Conservation (phyloP, 768 basidiomycete genomes). For the Tulasnella sp. region DNA sequence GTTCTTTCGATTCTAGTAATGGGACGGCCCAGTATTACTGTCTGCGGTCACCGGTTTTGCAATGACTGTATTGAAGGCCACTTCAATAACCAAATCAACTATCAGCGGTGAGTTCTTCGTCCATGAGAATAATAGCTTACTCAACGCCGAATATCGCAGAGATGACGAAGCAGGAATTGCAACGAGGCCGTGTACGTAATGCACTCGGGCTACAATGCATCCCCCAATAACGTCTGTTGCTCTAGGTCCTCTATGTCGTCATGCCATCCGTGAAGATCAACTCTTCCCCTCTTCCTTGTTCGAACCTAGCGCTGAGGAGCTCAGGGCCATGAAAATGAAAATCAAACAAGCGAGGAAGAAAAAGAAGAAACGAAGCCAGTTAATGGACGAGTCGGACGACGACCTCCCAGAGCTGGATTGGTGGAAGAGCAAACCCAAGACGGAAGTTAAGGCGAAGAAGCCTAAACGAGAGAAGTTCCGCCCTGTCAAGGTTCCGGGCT, state of each 20-base stretch:
- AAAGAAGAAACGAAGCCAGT: not conserved
- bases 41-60: constrained; percentile 36
- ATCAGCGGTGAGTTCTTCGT: constrained; percentile 9
- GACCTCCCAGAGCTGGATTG: not conserved
- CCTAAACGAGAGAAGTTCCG: not conserved
- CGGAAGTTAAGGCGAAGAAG: not conserved
- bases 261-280: not conserved
- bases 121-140: not conserved
- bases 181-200: constrained; percentile 17
- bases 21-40: constrained; percentile 31
- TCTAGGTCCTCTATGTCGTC: constrained; percentile 30
- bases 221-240: not conserved
- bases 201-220: too few relatives aligned
- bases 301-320: constrained; percentile 18
- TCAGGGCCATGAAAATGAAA: constrained; percentile 11
- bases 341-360: constrained; percentile 11
- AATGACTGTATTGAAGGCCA: constrained; percentile 22
- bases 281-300: constrained; percentile 22
- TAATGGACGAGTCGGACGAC: not conserved
- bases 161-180: constrained; percentile 17
- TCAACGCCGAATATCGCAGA: not conserved
- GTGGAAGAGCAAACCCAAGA: not conserved
- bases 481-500: not conserved
- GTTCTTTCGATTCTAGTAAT: constrained; percentile 1
- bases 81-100: constrained; percentile 21